A percentile compares a stretch with the other conserved stretches of the same genome.
Conservation (phyloP, 2,329 filamentous ascomycete genomes). For the Fusarium subglutinans region DNA sequence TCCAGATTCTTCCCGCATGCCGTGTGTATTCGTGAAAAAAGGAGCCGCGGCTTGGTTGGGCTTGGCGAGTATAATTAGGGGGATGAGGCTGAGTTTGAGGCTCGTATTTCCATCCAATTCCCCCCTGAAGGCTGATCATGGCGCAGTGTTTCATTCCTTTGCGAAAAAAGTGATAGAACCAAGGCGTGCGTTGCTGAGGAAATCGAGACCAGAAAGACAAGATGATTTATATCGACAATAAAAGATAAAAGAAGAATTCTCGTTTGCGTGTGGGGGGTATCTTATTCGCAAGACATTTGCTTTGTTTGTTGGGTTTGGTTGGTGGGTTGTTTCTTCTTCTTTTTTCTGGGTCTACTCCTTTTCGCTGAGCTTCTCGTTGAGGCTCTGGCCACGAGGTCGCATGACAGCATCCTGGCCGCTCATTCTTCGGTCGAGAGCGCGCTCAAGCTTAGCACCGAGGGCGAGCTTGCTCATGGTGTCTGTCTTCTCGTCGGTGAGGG, state of each 20-base stretch:
- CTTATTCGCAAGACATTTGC: slow-evolving; percentile 29
- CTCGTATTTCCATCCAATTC: slow-evolving; percentile 7
- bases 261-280: slow-evolving; percentile 23
- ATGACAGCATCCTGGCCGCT: slow-evolving; percentile 88
- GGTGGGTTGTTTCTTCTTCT: slow-evolving; percentile 2
- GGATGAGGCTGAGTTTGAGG: slow-evolving; percentile 6
- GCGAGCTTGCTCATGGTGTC: slow-evolving; percentile 87
- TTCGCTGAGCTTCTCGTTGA: slow-evolving; percentile 49
- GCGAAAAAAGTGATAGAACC: not conserved
- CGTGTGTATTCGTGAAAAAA: slow-evolving; percentile 24
- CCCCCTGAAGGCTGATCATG: not conserved
- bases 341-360: slow-evolving; percentile 11
- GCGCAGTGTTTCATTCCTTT: slow-evolving; percentile 8
- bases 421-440: slow-evolving; percentile 87
- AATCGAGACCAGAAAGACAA: slow-evolving; percentile 4
- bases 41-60: slow-evolving; percentile 1
- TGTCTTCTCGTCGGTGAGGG: slow-evolving; percentile 80
- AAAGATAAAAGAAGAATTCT: not conserved
- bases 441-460: slow-evolving; percentile 88
- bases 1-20: slow-evolving; percentile 10
- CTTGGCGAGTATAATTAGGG: slow-evolving; percentile 12
- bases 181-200: not conserved
- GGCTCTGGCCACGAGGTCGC: slow-evolving; percentile 61
- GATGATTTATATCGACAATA: slow-evolving; percentile 7
- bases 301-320: slow-evolving; percentile 5